phyloP scores from a whole-genome alignment of 140 eudicot species.

The Erigeron philadelphicus region DNA sequence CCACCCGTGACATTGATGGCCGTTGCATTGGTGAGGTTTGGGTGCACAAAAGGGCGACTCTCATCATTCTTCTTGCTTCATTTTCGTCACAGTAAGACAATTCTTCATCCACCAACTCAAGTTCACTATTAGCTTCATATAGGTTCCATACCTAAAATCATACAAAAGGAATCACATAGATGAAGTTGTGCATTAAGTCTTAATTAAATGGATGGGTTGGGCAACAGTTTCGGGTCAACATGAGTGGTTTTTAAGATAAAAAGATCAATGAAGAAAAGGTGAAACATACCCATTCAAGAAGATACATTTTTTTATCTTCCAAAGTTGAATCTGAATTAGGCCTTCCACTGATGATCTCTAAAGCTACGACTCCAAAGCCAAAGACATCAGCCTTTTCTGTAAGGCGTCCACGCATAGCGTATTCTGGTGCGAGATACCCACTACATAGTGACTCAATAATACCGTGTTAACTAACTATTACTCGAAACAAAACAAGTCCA shows the following conservation, averaged over 20 bases:
- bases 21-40: constrained; percentile 55
- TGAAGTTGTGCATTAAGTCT: not conserved
- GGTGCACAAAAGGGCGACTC: constrained; percentile 58
- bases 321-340: constrained; percentile 48
- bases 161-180: constrained; percentile 23
- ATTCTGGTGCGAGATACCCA: constrained; percentile 80
- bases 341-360: constrained; percentile 71
- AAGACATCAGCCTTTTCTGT: constrained; percentile 82
- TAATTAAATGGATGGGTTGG: not conserved
- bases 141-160: constrained; percentile 65
- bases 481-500: not conserved
- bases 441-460: constrained; percentile 22
- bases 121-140: constrained; percentile 42
- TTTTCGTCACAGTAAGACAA: constrained; percentile 32
- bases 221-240: not conserved
- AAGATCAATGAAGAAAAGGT: not conserved
- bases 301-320: constrained; percentile 54
- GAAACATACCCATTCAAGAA: constrained; percentile 71
- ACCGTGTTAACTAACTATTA: not conserved
- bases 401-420: constrained; percentile 80
- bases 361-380: constrained; percentile 76
- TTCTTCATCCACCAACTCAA: constrained; percentile 51
- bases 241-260: not conserved
- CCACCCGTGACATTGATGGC: constrained; percentile 81
- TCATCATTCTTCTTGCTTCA: constrained; percentile 48